Conservation (phyloP, 768 basidiomycete species). For the Pisolithus albus region DNA sequence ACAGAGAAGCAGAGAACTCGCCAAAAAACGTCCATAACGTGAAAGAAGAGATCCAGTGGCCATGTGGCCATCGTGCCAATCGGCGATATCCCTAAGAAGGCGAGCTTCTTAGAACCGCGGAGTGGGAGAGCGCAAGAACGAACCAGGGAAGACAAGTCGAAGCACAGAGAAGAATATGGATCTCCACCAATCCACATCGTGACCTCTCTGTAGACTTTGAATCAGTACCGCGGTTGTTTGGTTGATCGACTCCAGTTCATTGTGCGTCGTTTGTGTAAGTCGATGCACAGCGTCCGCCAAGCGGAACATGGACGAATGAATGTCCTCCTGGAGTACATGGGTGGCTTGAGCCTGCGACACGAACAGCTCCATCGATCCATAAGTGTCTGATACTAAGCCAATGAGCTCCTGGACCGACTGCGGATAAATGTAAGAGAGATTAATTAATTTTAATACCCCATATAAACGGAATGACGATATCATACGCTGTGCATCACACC, state of each 20-base stretch:
- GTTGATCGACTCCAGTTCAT: slow-evolving; percentile 43
- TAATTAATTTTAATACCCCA: slow-evolving; percentile 16
- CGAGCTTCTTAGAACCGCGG: neutral
- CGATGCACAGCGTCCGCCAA: slow-evolving; percentile 32
- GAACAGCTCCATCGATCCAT: slow-evolving; percentile 27
- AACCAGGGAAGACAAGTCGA: slow-evolving; percentile 17
- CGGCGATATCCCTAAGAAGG: slow-evolving; percentile 8
- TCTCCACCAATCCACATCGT: slow-evolving; percentile 17
- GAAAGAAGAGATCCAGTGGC: slow-evolving; percentile 20
- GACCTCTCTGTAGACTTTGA: slow-evolving; percentile 19
- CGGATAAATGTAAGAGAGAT: slow-evolving; percentile 2
- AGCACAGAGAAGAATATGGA: slow-evolving; percentile 8
- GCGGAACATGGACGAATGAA: slow-evolving; percentile 27
- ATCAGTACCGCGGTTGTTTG: slow-evolving; percentile 31
- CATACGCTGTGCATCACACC: slow-evolving; percentile 27
- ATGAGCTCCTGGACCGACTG: slow-evolving; percentile 18
- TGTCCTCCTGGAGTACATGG: slow-evolving; percentile 31
- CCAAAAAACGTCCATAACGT: slow-evolving; percentile 23
- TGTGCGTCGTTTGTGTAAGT: slow-evolving; percentile 33
- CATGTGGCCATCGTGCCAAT: slow-evolving; percentile 14
- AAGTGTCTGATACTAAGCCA: slow-evolving; percentile 14
- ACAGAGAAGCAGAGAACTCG: slow-evolving; percentile 25
- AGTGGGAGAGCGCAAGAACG: slow-evolving; percentile 7
- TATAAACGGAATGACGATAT: neutral
- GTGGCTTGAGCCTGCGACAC: slow-evolving; percentile 26